These are phyloP conservation scores for Cylindrodendrum hubeiense DNA, from an alignment of 2,329 filamentous ascomycete genomes.

Conservation along the genomic window DNA sequence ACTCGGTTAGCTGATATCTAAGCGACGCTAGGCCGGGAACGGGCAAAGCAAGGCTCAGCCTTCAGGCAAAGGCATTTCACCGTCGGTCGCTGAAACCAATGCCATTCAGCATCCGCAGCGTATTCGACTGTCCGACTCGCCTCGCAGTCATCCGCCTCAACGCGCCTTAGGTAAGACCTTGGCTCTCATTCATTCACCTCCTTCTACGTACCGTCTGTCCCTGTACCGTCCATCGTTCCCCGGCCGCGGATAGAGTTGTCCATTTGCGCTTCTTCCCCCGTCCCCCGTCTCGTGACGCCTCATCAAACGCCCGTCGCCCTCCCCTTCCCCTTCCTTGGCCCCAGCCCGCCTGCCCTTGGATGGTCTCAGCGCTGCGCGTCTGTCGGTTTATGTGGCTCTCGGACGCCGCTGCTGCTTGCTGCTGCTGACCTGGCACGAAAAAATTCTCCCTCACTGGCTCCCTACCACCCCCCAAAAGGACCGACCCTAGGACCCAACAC, in stretches of 20 bases:
- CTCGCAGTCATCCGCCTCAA: conserved; percentile 45
- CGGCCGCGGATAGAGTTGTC: conserved; percentile 32
- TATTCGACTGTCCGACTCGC: conserved; percentile 24
- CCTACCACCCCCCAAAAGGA: conserved; percentile 25
- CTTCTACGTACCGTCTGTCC: conserved; percentile 33
- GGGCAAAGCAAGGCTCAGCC: conserved; percentile 44
- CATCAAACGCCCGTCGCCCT: conserved; percentile 32
- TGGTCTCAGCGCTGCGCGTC: conserved; percentile 45
- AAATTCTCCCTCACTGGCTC: conserved; percentile 49
- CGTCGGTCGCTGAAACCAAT: conserved; percentile 47
- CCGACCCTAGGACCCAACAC: conserved; percentile 7
- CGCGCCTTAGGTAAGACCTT: conserved; percentile 50
- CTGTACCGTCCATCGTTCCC: conserved; percentile 24
- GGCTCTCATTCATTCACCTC: conserved; percentile 38
- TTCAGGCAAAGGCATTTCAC: conserved; percentile 45
- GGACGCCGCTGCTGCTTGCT: conserved; percentile 18
- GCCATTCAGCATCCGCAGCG: conserved; percentile 45
- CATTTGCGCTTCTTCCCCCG: conserved; percentile 23
- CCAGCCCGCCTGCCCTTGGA: conserved; percentile 28
- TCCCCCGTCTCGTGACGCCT: conserved; percentile 27
- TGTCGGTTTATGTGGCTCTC: conserved; percentile 27
- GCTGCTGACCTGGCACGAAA: conserved; percentile 42
- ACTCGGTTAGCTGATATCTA: conserved; percentile 32
- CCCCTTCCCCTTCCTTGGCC: conserved; percentile 36
- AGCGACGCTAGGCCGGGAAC: conserved; percentile 45